These are phyloP conservation scores for Ilex aquifolium DNA, from an alignment of 257 asterid genomes.

Conservation along the genomic window DNA sequence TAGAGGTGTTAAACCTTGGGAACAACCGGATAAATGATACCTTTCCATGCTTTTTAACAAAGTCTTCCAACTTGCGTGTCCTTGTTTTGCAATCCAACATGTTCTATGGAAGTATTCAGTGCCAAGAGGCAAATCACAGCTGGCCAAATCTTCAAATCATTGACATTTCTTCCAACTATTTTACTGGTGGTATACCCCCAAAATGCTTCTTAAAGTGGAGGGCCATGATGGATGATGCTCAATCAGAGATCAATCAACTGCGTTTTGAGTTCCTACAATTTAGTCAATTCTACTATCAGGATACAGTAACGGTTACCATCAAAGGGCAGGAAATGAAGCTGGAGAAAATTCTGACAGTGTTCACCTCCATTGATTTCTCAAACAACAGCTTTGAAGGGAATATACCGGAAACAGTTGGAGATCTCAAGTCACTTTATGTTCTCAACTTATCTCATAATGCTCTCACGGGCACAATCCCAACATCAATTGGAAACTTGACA, in stretches of 20 bases:
- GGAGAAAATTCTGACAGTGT: slow-evolving; percentile 5
- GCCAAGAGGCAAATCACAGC: not conserved
- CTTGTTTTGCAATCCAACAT: slow-evolving; percentile 7
- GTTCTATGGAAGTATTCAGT: not conserved
- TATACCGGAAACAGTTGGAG: slow-evolving; percentile 32
- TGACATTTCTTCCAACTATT: not conserved
- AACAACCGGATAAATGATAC: slow-evolving; percentile 27
- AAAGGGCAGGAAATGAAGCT: not conserved
- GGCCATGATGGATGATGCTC: not conserved
- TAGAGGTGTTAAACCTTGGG: slow-evolving; percentile 14
- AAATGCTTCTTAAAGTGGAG: not conserved
- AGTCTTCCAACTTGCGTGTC: slow-evolving; percentile 10
- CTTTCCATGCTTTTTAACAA: slow-evolving; percentile 29
- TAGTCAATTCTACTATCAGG: not conserved
- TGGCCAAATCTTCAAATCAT: not conserved
- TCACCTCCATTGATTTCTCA: slow-evolving; percentile 41
- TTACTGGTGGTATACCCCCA: not conserved
- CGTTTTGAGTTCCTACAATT: not conserved
- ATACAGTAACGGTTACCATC: not conserved
- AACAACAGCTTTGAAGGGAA: slow-evolving; percentile 32
- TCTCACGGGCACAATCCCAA: slow-evolving; percentile 32
- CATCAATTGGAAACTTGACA: slow-evolving; percentile 18
- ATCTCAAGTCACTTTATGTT: slow-evolving; percentile 19
- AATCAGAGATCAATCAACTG: not conserved
- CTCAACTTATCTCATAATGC: slow-evolving; percentile 39